Percentiles rank a stretch among this genome's conserved stretches.
phyloP scores from a whole-genome alignment of 768 basidiomycete genomes.

The Russula ochroleuca region DNA sequence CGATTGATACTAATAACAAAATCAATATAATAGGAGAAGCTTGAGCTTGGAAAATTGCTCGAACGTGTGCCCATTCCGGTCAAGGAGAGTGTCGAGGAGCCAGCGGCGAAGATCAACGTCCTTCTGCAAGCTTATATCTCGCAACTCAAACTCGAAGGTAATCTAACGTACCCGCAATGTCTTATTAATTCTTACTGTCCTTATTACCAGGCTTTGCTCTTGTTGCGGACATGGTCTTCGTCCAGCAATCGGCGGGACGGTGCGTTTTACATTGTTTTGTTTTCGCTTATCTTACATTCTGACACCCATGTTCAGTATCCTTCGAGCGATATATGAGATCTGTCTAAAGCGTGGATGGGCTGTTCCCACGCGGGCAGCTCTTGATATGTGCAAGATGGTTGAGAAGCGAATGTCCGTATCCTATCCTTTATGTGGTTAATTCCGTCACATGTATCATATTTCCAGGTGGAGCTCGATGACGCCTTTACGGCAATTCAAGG shows the following conservation, averaged over 20 bases:
- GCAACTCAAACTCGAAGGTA: slow-evolving; percentile 84
- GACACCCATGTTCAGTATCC: slow-evolving; percentile 48
- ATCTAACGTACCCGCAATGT: slow-evolving; percentile 12
- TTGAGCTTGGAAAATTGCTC: slow-evolving; percentile 83
- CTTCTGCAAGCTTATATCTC: slow-evolving; percentile 93
- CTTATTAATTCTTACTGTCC: neutral
- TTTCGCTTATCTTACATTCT: slow-evolving; percentile 8
- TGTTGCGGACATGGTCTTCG: slow-evolving; percentile 91
- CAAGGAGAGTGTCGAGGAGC: slow-evolving; percentile 95
- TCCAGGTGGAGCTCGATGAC: slow-evolving; percentile 97
- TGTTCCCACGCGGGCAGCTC: slow-evolving; percentile 81
- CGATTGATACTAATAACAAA: neutral
- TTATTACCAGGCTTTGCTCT: slow-evolving; percentile 64
- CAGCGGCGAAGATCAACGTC: slow-evolving; percentile 96
- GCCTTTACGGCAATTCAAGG: slow-evolving; percentile 92
- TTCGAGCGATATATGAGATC: slow-evolving; percentile 96
- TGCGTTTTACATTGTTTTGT: slow-evolving; percentile 33
- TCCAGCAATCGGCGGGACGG: slow-evolving; percentile 95
- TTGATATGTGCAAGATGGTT: slow-evolving; percentile 96
- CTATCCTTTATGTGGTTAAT: neutral
- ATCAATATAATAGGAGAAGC: slow-evolving; percentile 56
- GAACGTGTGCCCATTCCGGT: slow-evolving; percentile 96
- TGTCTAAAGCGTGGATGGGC: slow-evolving; percentile 99
- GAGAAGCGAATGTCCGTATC: slow-evolving; percentile 69
- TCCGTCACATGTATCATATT: neutral